Base-by-base conservation (phyloP, 352 stramenopile genomes). In the Phytophthora citricola region DNA sequence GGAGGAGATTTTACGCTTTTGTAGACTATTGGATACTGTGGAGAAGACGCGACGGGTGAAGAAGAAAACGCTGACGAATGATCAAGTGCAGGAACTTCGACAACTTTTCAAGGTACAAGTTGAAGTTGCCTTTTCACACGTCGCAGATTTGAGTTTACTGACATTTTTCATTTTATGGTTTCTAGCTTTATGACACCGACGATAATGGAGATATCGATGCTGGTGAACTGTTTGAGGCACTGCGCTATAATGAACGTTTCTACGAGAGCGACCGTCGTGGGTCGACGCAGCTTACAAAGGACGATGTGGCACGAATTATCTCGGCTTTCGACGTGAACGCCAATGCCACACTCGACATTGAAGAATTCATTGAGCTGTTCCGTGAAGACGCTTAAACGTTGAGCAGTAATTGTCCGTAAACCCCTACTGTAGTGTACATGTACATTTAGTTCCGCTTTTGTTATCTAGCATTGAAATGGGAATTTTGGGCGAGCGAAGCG, bases 341-440 rank as follows among this genome's bases (percentile, higher is more conserved):
- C 46, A 94, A 90, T 62, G 76, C 80, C 24, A 80, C 81, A 5
- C 73, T 94, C 34, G 82, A 94, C 68, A 67, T 94, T 9, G 27
- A 80, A 57, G 84, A 94, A 64, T 94, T 94, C 54, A 83, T 91
- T 43, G 81, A 92, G 66, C 81, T 94, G 39, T 92, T 94, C 53
- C 75, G 83, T 11, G 86, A 92, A 47, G 84, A 89, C 12, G 71
- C 79, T 22, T 91, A 78, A 34, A 3, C 27, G 3, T 31, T 7
- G 3, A 7, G 8, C 11, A 34, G 11, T 34, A 34, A 12, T 11
- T 34, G 31, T 34, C 31, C 27, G 27, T 31, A 7, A 10, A 34
- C 10, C 6, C 7, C 29, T 34, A 34, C 29, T 20, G 17, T 20
- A 20, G 17, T 10, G 6, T 34, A 31, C 27, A 31, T 31, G 27